phyloP scores from a whole-genome alignment of 805 yeast species.

The Saturnispora dispora region DNA sequence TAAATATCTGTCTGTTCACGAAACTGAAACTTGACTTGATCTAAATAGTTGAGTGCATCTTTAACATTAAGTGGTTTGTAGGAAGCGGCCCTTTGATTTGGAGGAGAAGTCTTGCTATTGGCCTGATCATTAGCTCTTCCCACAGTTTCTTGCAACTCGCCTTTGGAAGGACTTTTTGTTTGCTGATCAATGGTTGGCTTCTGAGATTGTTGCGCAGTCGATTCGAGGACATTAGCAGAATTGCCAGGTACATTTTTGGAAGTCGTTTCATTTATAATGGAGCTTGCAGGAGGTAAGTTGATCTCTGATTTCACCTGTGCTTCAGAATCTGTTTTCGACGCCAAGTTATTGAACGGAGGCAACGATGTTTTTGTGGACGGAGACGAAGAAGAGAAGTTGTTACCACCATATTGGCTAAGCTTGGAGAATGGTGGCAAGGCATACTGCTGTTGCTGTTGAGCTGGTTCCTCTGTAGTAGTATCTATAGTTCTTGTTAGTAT shows the following conservation, averaged over 20 bases:
- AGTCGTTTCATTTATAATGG: not conserved
- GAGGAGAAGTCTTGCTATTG: slow-evolving; percentile 4
- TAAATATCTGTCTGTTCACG: slow-evolving; percentile 90
- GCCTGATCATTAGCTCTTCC: slow-evolving; percentile 12
- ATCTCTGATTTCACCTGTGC: slow-evolving; percentile 6
- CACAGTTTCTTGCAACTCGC: not conserved
- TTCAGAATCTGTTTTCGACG: not conserved
- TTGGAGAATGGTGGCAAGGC: slow-evolving; percentile 5
- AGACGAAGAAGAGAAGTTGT: not conserved
- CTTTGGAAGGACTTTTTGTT: not conserved
- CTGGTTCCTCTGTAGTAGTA: not conserved
- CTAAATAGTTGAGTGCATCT: slow-evolving; percentile 91
- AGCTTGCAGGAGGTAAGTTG: slow-evolving; percentile 26
- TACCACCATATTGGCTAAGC: not conserved
- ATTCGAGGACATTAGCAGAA: slow-evolving; percentile 8
- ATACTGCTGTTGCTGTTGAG: slow-evolving; percentile 1
- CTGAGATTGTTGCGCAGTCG: not conserved
- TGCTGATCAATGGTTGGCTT: not conserved
- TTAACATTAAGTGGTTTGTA: slow-evolving; percentile 87
- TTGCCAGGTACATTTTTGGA: slow-evolving; percentile 11
- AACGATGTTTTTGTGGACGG: not conserved
- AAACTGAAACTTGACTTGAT: slow-evolving; percentile 91
- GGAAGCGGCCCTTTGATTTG: slow-evolving; percentile 23
- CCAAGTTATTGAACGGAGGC: not conserved
- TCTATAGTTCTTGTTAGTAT: not conserved